Evolutionary conservation across 2,329 filamentous ascomycete genomes (phyloP).

Genomic region (Kalaharituber pfeilii): DNA sequence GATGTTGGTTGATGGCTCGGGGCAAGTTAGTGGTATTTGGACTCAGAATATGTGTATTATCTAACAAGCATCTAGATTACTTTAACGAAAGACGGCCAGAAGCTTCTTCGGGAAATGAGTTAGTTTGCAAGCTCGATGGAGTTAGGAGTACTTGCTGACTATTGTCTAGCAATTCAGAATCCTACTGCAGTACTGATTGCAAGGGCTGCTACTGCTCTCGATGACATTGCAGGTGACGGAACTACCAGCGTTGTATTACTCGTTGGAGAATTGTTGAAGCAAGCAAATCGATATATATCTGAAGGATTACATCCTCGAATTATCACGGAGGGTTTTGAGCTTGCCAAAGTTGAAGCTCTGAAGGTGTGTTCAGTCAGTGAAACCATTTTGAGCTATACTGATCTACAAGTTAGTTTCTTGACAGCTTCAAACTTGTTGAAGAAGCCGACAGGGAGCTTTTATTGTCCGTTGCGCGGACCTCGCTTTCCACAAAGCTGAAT

Average conservation of each 20-base stretch:
- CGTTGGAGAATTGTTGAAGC: slow-evolving; percentile 92
- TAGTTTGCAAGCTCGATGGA: not conserved
- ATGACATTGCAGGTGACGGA: slow-evolving; percentile 95
- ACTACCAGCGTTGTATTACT: slow-evolving; percentile 91
- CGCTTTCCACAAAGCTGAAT: slow-evolving; percentile 89
- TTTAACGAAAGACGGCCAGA: slow-evolving; percentile 82
- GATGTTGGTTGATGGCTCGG: slow-evolving; percentile 40
- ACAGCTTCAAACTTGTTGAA: slow-evolving; percentile 74
- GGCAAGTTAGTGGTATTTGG: slow-evolving; percentile 36
- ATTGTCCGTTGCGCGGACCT: slow-evolving; percentile 81
- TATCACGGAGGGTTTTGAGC: slow-evolving; percentile 93
- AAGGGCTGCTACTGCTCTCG: slow-evolving; percentile 69
- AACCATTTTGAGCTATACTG: not conserved
- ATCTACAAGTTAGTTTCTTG: slow-evolving; percentile 51
- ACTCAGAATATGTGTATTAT: not conserved
- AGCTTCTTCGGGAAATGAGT: slow-evolving; percentile 22
- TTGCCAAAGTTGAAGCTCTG: slow-evolving; percentile 81
- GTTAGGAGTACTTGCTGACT: slow-evolving; percentile 40
- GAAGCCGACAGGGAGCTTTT: slow-evolving; percentile 88
- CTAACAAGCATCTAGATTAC: slow-evolving; percentile 50
- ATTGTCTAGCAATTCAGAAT: slow-evolving; percentile 78
- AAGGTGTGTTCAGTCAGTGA: slow-evolving; percentile 40
- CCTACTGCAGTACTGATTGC: slow-evolving; percentile 63
- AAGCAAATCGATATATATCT: slow-evolving; percentile 87
- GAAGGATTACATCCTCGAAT: slow-evolving; percentile 95